Conservation (phyloP, 2,329 filamentous ascomycete genomes). For the Aspergillus hiratsukae region DNA sequence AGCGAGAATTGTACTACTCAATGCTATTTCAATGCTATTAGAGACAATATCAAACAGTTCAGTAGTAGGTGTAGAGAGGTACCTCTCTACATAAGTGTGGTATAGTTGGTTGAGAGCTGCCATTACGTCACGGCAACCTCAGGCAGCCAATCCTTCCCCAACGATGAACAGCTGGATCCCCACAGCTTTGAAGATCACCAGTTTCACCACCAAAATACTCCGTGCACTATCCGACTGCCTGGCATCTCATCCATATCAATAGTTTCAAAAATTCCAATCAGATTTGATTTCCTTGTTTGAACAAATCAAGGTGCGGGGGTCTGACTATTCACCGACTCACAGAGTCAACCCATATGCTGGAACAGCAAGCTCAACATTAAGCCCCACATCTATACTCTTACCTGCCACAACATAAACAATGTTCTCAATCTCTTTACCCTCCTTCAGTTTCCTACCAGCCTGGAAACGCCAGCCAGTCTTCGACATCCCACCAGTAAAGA, state of each 20-base stretch:
- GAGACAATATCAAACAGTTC: too few species aligned
- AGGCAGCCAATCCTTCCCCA: conserved; percentile 5
- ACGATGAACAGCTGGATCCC: conserved; percentile 1
- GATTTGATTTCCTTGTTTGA: not conserved
- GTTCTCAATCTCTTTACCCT: conserved; percentile 20
- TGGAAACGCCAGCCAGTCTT: conserved; percentile 23
- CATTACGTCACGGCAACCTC: conserved; percentile 1
- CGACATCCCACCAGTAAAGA: conserved; percentile 62
- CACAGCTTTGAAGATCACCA: conserved; percentile 1
- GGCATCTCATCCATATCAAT: not conserved
- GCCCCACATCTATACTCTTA: not conserved
- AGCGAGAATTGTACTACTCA: too few species aligned
- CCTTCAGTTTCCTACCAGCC: conserved; percentile 22
- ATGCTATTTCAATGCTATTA: too few species aligned
- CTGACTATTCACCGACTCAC: not conserved
- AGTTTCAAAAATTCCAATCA: not conserved
- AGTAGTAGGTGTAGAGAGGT: too few species aligned
- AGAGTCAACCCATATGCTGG: not conserved
- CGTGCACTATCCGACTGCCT: not conserved
- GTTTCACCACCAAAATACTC: not conserved
- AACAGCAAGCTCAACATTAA: not conserved
- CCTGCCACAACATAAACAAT: conserved; percentile 7
- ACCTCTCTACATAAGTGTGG: too few species aligned
- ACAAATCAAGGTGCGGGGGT: not conserved
- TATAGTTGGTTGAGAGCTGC: not conserved